A percentile compares a stretch with the other conserved stretches of the same genome.
These are phyloP conservation scores for Asterionellopsis glacialis DNA, from an alignment of 108 stramenopile species.

Conservation along the genomic window DNA sequence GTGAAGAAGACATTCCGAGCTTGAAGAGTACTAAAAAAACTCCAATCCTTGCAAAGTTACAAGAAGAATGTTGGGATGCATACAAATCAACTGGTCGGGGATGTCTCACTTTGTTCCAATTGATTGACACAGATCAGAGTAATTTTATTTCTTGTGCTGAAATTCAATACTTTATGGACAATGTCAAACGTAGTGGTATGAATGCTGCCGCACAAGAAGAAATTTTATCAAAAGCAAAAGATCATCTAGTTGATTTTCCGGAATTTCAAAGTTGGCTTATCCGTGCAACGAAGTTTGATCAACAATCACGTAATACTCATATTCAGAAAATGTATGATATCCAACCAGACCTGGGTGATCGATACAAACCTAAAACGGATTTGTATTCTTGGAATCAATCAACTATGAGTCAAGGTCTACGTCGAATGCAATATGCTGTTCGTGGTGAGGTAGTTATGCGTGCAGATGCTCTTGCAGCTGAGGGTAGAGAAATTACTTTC, in stretches of 20 bases:
- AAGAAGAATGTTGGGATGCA: constrained; percentile 34
- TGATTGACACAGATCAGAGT: constrained; percentile 48
- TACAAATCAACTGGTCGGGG: constrained; percentile 60
- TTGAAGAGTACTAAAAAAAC: too few species aligned
- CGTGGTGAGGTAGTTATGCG: constrained; percentile 71
- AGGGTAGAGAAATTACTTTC: constrained; percentile 41
- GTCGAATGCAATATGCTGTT: constrained; percentile 82
- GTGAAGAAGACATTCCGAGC: too few species aligned
- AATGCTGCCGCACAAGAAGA: constrained; percentile 12
- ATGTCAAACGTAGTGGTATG: constrained; percentile 30
- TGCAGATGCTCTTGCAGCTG: constrained; percentile 64
- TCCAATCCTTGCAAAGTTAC: too few species aligned
- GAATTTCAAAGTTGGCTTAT: constrained; percentile 58
- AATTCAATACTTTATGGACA: constrained; percentile 45
- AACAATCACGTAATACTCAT: constrained; percentile 38
- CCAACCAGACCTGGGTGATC: constrained; percentile 40
- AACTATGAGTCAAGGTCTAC: constrained; percentile 61
- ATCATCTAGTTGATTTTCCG: constrained; percentile 11
- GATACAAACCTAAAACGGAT: constrained; percentile 18
- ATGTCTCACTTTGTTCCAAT: constrained; percentile 49
- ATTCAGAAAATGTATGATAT: constrained; percentile 27
- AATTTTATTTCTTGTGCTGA: constrained; percentile 36
- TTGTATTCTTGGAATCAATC: constrained; percentile 59
- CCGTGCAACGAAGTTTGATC: constrained; percentile 54
- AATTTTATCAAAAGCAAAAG: constrained; percentile 13